Percentiles rank a stretch among this genome's conserved stretches.
These are phyloP conservation scores for Zoysia japonica DNA, from an alignment of 176 grass and related monocot genomes.

Conservation along the genomic window DNA sequence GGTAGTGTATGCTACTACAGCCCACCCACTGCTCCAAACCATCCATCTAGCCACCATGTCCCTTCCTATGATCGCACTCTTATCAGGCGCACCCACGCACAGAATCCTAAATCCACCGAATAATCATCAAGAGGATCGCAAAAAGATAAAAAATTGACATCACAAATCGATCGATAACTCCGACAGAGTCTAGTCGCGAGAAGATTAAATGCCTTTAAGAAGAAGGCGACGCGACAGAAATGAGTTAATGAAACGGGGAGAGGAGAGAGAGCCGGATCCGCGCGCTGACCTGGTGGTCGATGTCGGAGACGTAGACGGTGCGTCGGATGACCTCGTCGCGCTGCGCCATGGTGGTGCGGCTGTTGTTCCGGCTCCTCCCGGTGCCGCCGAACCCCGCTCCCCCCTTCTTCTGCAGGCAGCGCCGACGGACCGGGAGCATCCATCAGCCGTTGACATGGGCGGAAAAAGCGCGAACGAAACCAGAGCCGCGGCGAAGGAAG, in stretches of 20 bases:
- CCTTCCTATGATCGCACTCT: conserved; percentile 15
- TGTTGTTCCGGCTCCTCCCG: conserved; percentile 74
- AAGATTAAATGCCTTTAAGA: background rate
- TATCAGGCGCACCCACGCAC: background rate
- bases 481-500: background rate
- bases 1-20: conserved; percentile 23
- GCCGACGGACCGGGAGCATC: background rate
- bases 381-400: conserved; percentile 38
- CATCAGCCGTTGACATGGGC: background rate
- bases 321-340: conserved; percentile 87
- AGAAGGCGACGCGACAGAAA: background rate
- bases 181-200: background rate
- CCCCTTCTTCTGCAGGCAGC: conserved; percentile 61
- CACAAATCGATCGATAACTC: background rate
- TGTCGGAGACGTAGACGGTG: conserved; percentile 94
- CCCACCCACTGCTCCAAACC: conserved; percentile 31
- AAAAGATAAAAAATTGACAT: conserved; percentile 21
- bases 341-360: conserved; percentile 86
- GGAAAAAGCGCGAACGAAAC: background rate
- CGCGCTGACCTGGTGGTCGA: conserved; percentile 88
- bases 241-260: background rate
- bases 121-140: background rate
- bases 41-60: background rate
- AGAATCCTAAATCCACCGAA: conserved; percentile 11
- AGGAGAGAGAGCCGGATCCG: conserved; percentile 3